Base-by-base conservation (phyloP, 2,329 filamentous ascomycete genomes). In the Botryosphaeria dothidea region DNA sequence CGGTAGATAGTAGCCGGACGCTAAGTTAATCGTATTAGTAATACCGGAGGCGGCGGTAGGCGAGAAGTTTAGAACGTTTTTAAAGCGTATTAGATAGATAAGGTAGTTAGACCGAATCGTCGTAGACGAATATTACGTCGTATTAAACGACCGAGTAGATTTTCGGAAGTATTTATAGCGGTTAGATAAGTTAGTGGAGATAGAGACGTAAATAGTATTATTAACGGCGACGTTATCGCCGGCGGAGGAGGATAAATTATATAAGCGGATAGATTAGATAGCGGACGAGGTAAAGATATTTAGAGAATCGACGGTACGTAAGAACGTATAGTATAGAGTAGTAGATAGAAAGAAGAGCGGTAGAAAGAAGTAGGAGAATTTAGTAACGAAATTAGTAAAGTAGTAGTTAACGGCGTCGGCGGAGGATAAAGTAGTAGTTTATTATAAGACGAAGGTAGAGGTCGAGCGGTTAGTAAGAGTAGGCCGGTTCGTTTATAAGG, bases 11-110 rank as follows among this genome's bases (percentile, higher is more conserved):
- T 64, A 41, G 36, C 49, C 48, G 27, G 57, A 67, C 13, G 34
- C 31, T 17, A 65, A 43, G 27, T 38, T n/a, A 2, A 65, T 70
- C n/a, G 48, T 70, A 9, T 38, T 70, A 13, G 65, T 69, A 13
- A 69, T 64, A 29, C 67, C 65, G 11, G 52, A 69, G 65, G 62
- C 34, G 21, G 68, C 65, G 8, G 60, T 69, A 3, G 56, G 31
- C 45, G 21, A 48, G 23, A 57, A 21, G 27, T 69, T 69, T 29
- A 51, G 48, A 9, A 60, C 21, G 65, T 68, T 66, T 61, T 38
- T 68, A 9, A 62, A 65, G 19, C 29, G 51, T 19, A 43, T 67
- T 13, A 57, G 49, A 25, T 31, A 9, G 17, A 61, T 25, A 29
- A 13, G 45, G 27, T 29, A 43, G 48, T 57, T 68, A 34, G 66